A percentile compares a stretch with the other conserved stretches of the same genome.
phyloP scores from a whole-genome alignment of 2,329 filamentous ascomycete genomes.

The Penicillium palitans region DNA sequence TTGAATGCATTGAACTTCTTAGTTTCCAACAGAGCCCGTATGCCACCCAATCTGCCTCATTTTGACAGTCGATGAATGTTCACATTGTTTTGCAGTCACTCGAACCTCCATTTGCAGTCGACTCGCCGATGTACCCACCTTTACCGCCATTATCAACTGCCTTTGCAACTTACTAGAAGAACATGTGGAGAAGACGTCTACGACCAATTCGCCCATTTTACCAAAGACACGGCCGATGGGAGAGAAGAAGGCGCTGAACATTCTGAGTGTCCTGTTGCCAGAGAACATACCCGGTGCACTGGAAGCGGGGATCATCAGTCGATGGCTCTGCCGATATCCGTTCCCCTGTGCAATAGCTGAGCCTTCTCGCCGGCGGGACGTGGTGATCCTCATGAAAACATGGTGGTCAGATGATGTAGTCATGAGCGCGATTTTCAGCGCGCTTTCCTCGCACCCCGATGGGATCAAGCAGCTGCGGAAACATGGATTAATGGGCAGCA shows the following conservation, averaged over 20 bases:
- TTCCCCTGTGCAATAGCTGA: constrained; percentile 61
- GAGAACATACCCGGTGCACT: constrained; percentile 60
- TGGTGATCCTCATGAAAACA: constrained; percentile 43
- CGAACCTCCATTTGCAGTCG: constrained; percentile 37
- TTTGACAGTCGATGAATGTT: neutral
- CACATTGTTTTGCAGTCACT: constrained; percentile 31
- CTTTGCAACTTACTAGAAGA: constrained; percentile 44
- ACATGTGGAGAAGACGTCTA: constrained; percentile 37
- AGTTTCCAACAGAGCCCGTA: constrained; percentile 42
- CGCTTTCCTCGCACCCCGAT: constrained; percentile 40
- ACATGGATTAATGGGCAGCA: constrained; percentile 45
- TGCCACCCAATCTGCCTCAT: constrained; percentile 9
- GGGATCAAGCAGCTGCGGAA: constrained; percentile 44
- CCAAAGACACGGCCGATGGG: constrained; percentile 44
- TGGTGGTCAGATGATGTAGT: constrained; percentile 46
- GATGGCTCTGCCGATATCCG: constrained; percentile 72
- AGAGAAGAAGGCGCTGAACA: constrained; percentile 46
- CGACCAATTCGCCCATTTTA: constrained; percentile 40
- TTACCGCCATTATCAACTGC: constrained; percentile 43
- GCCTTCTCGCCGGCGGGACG: constrained; percentile 46
- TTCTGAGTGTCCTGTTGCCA: constrained; percentile 64
- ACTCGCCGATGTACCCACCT: constrained; percentile 40
- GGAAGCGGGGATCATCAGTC: constrained; percentile 65
- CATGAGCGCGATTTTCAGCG: constrained; percentile 47
- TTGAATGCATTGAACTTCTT: constrained; percentile 48